Conservation (phyloP, 2,329 filamentous ascomycete genomes). For the Fusarium sp. region DNA sequence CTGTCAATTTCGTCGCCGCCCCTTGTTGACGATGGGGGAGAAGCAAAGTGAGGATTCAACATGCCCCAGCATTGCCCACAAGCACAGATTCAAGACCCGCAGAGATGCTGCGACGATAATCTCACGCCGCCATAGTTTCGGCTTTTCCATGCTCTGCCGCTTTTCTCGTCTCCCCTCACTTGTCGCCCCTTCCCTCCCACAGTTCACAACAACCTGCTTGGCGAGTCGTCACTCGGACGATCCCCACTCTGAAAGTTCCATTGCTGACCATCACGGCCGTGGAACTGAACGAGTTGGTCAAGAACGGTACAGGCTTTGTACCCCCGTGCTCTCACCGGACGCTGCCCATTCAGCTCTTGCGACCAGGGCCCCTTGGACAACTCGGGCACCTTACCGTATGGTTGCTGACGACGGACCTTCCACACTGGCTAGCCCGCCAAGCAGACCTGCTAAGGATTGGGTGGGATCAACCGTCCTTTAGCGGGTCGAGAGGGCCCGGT, state of each 20-base stretch:
- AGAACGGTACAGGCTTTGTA: slow-evolving; percentile 21
- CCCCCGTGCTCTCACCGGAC: slow-evolving; percentile 12
- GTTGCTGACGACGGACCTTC: slow-evolving; percentile 5
- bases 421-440: slow-evolving; percentile 23
- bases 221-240: slow-evolving; percentile 27
- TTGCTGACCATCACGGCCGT: slow-evolving; percentile 34
- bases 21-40: neutral
- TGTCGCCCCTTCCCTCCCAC: slow-evolving; percentile 19
- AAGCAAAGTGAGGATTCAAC: slow-evolving; percentile 6
- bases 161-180: slow-evolving; percentile 23
- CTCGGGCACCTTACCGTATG: slow-evolving; percentile 25
- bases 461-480: slow-evolving; percentile 32
- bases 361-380: slow-evolving; percentile 28
- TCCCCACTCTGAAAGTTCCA: slow-evolving; percentile 34
- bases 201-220: slow-evolving; percentile 16
- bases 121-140: slow-evolving; percentile 19
- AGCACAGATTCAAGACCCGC: slow-evolving; percentile 13
- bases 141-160: slow-evolving; percentile 18
- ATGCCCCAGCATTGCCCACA: slow-evolving; percentile 1
- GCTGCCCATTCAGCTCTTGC: slow-evolving; percentile 10
- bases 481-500: slow-evolving; percentile 19
- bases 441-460: slow-evolving; percentile 17
- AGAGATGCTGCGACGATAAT: slow-evolving; percentile 13
- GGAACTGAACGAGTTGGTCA: slow-evolving; percentile 23
- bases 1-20: neutral